A percentile compares a stretch with the other conserved stretches of the same genome.
These are phyloP conservation scores for Malassezia globosa DNA, from an alignment of 1,284 basidiomycete species.

Conservation along the genomic window DNA sequence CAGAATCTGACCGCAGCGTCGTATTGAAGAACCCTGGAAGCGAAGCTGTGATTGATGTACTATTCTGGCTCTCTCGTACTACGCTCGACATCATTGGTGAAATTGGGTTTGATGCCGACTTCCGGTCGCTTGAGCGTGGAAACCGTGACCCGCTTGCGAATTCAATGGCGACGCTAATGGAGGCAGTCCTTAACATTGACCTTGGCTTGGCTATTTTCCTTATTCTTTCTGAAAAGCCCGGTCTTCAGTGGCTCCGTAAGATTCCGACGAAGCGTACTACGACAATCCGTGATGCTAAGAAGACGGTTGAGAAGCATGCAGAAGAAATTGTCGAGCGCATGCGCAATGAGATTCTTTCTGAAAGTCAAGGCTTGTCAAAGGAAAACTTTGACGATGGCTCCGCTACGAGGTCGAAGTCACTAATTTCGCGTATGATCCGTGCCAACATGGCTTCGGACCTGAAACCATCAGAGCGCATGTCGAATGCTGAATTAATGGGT, in stretches of 20 bases:
- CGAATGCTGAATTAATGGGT: conserved; percentile 58
- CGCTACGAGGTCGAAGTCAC: conserved; percentile 8
- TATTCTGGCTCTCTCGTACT: conserved; percentile 27
- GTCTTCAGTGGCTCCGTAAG: conserved; percentile 31
- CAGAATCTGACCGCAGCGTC: not conserved
- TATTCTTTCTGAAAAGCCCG: conserved; percentile 22
- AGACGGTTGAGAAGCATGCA: conserved; percentile 22
- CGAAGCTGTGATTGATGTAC: conserved; percentile 22
- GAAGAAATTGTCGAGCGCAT: conserved; percentile 26
- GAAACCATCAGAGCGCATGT: conserved; percentile 53
- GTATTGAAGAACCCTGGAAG: conserved; percentile 1
- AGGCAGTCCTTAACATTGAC: conserved; percentile 13
- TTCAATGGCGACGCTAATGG: conserved; percentile 15
- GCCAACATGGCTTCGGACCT: conserved; percentile 43
- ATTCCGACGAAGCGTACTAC: conserved; percentile 28
- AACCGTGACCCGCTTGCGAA: conserved; percentile 16
- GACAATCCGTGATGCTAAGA: conserved; percentile 19
- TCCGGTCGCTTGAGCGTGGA: conserved; percentile 27
- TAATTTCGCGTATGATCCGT: conserved; percentile 30
- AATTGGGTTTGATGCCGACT: conserved; percentile 36
- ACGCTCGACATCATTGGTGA: conserved; percentile 43
- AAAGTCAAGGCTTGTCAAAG: conserved; percentile 25
- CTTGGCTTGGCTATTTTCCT: conserved; percentile 5
- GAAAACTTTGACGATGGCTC: conserved; percentile 22
- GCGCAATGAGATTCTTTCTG: conserved; percentile 23